Percentiles rank a stretch among this genome's conserved stretches.
phyloP scores from a whole-genome alignment of 2,329 filamentous ascomycete genomes.

The Diaporthe aspalathi region DNA sequence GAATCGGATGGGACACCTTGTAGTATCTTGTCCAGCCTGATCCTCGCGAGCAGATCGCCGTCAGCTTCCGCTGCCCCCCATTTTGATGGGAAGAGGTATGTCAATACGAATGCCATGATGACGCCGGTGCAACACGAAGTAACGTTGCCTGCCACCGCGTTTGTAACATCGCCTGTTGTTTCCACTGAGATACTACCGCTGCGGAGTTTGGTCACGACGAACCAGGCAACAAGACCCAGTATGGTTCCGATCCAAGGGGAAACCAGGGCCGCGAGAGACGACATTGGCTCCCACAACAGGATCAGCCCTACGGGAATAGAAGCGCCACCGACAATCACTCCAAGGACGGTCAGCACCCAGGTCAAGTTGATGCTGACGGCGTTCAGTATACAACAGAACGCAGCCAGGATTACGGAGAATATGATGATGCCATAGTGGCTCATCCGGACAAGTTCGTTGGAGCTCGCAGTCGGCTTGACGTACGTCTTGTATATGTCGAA shows the following conservation, averaged over 20 bases:
- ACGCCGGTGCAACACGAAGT: constrained; percentile 50
- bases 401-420: constrained; percentile 49
- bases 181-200: constrained; percentile 50
- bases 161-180: constrained; percentile 51
- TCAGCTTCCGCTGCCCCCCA: constrained; percentile 40
- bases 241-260: constrained; percentile 50
- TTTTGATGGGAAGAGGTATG: constrained; percentile 49
- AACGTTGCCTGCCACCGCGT: constrained; percentile 53
- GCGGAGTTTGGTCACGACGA: constrained; percentile 50
- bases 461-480: constrained; percentile 48
- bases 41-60: constrained; percentile 42
- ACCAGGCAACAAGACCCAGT: constrained; percentile 51
- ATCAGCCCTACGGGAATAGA: constrained; percentile 51
- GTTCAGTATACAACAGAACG: constrained; percentile 51
- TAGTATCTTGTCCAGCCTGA: constrained; percentile 46
- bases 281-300: constrained; percentile 53
- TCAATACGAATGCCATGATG: constrained; percentile 49
- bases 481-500: constrained; percentile 56
- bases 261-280: constrained; percentile 49
- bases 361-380: constrained; percentile 51
- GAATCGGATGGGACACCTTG: constrained; percentile 41
- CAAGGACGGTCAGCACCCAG: constrained; percentile 54
- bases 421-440: constrained; percentile 50
- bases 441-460: constrained; percentile 47
- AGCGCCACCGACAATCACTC: constrained; percentile 54